A percentile compares a stretch with the other conserved stretches of the same genome.
These are phyloP conservation scores for Diddensiella caesifluorescens DNA, from an alignment of 805 yeast species.

Conservation along the genomic window DNA sequence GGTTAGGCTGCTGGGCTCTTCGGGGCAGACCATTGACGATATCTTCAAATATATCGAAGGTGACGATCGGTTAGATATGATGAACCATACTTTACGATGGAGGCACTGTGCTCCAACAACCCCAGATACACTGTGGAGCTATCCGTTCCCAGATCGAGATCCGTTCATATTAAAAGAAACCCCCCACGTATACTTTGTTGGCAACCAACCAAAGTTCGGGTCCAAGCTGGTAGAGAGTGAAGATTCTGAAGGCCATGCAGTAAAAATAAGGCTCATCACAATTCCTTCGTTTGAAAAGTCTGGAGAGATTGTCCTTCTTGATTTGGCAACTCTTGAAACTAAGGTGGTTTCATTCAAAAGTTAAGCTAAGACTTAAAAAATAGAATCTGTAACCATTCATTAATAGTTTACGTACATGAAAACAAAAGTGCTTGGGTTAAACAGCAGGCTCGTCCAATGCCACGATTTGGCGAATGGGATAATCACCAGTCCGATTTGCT, in stretches of 20 bases:
- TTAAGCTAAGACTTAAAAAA: not conserved
- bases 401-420: not conserved
- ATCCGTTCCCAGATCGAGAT: constrained; percentile 70
- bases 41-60: constrained; percentile 58
- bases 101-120: constrained; percentile 90
- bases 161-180: constrained; percentile 74
- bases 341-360: constrained; percentile 39
- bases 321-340: constrained; percentile 51
- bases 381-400: too few species aligned
- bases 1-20: constrained; percentile 57
- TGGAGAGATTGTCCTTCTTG: constrained; percentile 59
- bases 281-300: constrained; percentile 67
- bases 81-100: constrained; percentile 72
- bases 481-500: constrained; percentile 48
- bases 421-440: not conserved
- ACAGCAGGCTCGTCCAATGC: not conserved
- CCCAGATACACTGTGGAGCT: constrained; percentile 90
- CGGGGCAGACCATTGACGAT: constrained; percentile 84
- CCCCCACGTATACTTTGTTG: constrained; percentile 83
- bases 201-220: constrained; percentile 64
- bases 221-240: constrained; percentile 38
- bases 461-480: constrained; percentile 36
- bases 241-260: constrained; percentile 31
- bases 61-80: constrained; percentile 43
- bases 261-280: constrained; percentile 48